Base-by-base conservation (phyloP, 306 rosid genomes). In the Erythrophleum fordii region DNA sequence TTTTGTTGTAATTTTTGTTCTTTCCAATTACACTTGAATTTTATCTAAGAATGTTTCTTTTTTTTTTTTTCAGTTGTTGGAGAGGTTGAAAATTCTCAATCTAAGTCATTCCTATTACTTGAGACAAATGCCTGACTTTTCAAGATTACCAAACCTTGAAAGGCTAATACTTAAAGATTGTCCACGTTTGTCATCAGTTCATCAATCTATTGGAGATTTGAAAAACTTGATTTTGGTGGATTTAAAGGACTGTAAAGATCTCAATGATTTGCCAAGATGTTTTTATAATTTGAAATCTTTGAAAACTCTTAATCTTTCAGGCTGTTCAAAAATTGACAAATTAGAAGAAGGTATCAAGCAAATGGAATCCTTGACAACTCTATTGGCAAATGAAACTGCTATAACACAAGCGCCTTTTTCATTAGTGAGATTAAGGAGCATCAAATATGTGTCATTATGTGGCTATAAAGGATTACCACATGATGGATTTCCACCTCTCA, bases 361-460 rank as follows among this genome's bases (percentile, higher is more conserved):
- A 65, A 65, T 65, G 71, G 71, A 65, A 34, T 65, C 71, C 11
- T 65, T 65, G 28, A 65, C 46, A 65, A 65, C 48, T 35, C 41
- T 65, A 22, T 0, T 18, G 20, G 71, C 48, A 17, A 37, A 9
- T 65, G 16, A 37, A 18, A 65, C 71, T 65, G 16, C 71, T 1
- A 65, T 65, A 9, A 11, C 26, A 4, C 14, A 18, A 65, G 48
- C 35, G 26, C 71, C 71, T 1, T 37, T 17, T 11, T 65, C 71
- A 0, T 65, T 65, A n/a, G 17, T 65, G 48, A 65, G 28, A 18
- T 18, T n/a, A 23, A 65, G 18, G 35, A 65, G 71, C 0, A 4
- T 65, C 41, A 35, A 34, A 18, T 10, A 34, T 35, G 71, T 65
- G 26, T 35, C 71, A 3, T 4, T 65, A 1, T 65, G 28, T 65